A percentile compares a stretch with the other conserved stretches of the same genome.
Conservation (phyloP, 2,329 filamentous ascomycete genomes). For the Aspergillus candidus region DNA sequence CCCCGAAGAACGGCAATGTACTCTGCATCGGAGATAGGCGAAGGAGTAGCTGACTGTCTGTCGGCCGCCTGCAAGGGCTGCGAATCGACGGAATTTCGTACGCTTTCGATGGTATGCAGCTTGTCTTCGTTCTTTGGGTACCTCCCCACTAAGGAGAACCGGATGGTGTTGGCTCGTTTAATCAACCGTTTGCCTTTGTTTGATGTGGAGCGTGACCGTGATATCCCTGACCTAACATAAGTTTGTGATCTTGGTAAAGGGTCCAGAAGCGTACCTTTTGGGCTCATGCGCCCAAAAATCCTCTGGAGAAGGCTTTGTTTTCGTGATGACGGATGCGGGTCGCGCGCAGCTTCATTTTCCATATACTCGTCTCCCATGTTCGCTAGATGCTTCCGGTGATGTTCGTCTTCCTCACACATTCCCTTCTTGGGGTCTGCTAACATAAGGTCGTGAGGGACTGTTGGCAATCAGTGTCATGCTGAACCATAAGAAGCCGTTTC, state of each 20-base stretch:
- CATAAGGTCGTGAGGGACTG: slow-evolving; percentile 2
- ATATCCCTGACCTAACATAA: slow-evolving; percentile 15
- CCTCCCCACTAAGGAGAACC: slow-evolving; percentile 25
- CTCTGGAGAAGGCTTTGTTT: slow-evolving; percentile 20
- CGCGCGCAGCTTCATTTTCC: slow-evolving; percentile 4
- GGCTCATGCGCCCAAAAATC: slow-evolving; percentile 21
- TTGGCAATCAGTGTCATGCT: not conserved
- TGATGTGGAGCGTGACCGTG: slow-evolving; percentile 17
- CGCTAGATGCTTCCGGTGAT: slow-evolving; percentile 4
- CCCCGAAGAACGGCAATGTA: slow-evolving; percentile 13
- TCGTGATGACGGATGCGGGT: slow-evolving; percentile 12
- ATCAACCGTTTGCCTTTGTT: slow-evolving; percentile 21
- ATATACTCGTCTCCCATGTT: slow-evolving; percentile 10
- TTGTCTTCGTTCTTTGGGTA: slow-evolving; percentile 12
- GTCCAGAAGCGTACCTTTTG: slow-evolving; percentile 17
- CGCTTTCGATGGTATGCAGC: slow-evolving; percentile 10
- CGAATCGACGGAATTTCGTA: slow-evolving; percentile 8
- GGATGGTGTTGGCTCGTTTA: slow-evolving; percentile 24
- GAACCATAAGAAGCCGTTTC: not conserved
- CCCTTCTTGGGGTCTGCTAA: slow-evolving; percentile 10
- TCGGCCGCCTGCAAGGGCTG: slow-evolving; percentile 1
- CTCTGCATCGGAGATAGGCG: slow-evolving; percentile 13
- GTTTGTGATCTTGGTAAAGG: not conserved
- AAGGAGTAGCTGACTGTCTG: slow-evolving; percentile 5
- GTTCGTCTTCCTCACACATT: slow-evolving; percentile 19